Conservation (phyloP, 2,329 filamentous ascomycete genomes). For the Hysterium pulicare region DNA sequence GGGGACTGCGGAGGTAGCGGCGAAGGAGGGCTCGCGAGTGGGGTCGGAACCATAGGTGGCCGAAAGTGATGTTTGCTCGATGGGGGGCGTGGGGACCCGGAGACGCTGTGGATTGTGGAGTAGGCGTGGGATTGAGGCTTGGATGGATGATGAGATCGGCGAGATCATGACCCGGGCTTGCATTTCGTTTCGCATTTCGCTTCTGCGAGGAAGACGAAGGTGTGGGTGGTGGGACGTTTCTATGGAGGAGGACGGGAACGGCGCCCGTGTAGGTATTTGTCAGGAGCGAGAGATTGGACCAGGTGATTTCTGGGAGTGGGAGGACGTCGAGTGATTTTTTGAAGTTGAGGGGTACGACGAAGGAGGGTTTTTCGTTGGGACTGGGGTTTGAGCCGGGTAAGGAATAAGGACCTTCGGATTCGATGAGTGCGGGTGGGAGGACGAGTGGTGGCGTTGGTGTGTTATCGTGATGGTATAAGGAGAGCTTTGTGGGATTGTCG, state of each 20-base stretch:
- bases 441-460: slow-evolving; percentile 31
- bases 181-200: not conserved
- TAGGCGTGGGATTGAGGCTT: slow-evolving; percentile 2
- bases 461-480: slow-evolving; percentile 27
- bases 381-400: slow-evolving; percentile 23
- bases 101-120: slow-evolving; percentile 25
- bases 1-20: slow-evolving; percentile 45
- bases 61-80: slow-evolving; percentile 36
- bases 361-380: slow-evolving; percentile 25
- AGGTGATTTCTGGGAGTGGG: slow-evolving; percentile 40
- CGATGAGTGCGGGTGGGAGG: slow-evolving; percentile 36
- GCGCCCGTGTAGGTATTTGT: slow-evolving; percentile 48
- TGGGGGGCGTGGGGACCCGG: slow-evolving; percentile 20
- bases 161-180: not conserved
- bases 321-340: slow-evolving; percentile 39
- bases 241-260: slow-evolving; percentile 45
- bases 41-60: slow-evolving; percentile 48
- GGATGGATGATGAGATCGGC: not conserved
- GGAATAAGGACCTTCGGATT: slow-evolving; percentile 30
- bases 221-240: slow-evolving; percentile 17
- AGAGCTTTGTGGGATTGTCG: slow-evolving; percentile 35
- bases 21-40: slow-evolving; percentile 50
- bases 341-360: slow-evolving; percentile 27
- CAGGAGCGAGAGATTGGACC: slow-evolving; percentile 43
- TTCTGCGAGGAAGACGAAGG: not conserved